Evolutionary conservation across 306 rosid genomes (phyloP).

Genomic region (Leucaena leucocephala): DNA sequence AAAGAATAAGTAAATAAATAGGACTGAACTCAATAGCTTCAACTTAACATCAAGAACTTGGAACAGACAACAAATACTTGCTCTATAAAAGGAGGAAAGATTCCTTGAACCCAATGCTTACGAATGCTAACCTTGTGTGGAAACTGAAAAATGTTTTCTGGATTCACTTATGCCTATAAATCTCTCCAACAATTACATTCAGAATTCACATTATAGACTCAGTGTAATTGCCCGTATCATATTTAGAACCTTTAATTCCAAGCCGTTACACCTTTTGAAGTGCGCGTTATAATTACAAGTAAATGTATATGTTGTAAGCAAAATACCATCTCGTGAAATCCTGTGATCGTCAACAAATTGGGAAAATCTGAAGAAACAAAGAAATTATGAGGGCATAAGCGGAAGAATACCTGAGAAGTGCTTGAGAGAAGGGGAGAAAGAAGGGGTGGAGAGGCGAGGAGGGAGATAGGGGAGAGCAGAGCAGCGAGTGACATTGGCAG

Average conservation of each 20-base stretch:
- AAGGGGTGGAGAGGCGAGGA: slow-evolving; percentile 60
- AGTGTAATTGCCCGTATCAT: neutral
- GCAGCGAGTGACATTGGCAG: slow-evolving; percentile 49
- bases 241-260: neutral
- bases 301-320: neutral
- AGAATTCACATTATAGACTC: slow-evolving; percentile 18
- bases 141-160: neutral
- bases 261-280: neutral
- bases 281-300: neutral
- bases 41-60: neutral
- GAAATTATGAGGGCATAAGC: neutral
- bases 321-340: neutral
- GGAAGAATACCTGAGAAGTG: slow-evolving; percentile 52
- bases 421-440: slow-evolving; percentile 53
- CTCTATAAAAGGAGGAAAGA: neutral
- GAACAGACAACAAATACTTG: slow-evolving; percentile 1
- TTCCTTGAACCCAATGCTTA: neutral
- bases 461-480: slow-evolving; percentile 77
- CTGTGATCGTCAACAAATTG: neutral
- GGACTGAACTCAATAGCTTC: neutral
- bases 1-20: neutral
- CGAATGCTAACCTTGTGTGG: neutral
- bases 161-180: neutral
- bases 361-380: neutral
- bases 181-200: neutral